Conservation (phyloP, 305 asterid species). For the Euphrasia arctica region DNA sequence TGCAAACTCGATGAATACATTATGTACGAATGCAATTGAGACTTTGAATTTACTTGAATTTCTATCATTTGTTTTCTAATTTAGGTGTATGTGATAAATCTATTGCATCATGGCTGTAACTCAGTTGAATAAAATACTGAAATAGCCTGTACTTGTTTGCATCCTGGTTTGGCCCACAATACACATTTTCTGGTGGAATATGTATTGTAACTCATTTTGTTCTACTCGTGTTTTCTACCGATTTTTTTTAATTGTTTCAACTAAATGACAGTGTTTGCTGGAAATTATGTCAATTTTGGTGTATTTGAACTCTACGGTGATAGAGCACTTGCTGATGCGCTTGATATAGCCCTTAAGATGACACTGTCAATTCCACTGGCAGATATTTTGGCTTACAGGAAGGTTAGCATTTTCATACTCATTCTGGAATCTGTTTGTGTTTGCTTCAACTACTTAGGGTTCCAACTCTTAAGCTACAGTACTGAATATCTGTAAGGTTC, state of each 20-base stretch:
- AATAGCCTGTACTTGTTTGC: too few relatives aligned
- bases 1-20: slow-evolving; percentile 12
- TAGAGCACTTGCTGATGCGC: slow-evolving; percentile 97
- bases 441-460: slow-evolving; percentile 4
- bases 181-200: slow-evolving; percentile 3
- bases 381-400: slow-evolving; percentile 92
- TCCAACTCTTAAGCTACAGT: slow-evolving; percentile 7
- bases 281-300: slow-evolving; percentile 96
- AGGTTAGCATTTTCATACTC: slow-evolving; percentile 46
- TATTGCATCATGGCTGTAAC: slow-evolving; percentile 5
- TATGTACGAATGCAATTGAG: slow-evolving; percentile 17
- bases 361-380: slow-evolving; percentile 72
- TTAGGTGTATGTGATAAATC: slow-evolving; percentile 17
- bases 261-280: slow-evolving; percentile 72
- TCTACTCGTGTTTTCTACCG: slow-evolving; percentile 26
- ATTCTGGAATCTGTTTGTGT: slow-evolving; percentile 13
- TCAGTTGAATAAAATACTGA: slow-evolving; percentile 14
- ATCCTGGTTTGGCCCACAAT: slow-evolving; percentile 11
- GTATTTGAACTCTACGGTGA: slow-evolving; percentile 98
- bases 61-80: slow-evolving; percentile 2
- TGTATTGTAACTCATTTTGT: slow-evolving; percentile 10
- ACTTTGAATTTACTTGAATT: slow-evolving; percentile 12
- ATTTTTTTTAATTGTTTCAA: slow-evolving; percentile 11
- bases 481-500: background rate
- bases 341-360: slow-evolving; percentile 88